These are phyloP conservation scores for Nannizziopsis arthrosporioides DNA, from an alignment of 2,329 filamentous ascomycete species.

Conservation along the genomic window DNA sequence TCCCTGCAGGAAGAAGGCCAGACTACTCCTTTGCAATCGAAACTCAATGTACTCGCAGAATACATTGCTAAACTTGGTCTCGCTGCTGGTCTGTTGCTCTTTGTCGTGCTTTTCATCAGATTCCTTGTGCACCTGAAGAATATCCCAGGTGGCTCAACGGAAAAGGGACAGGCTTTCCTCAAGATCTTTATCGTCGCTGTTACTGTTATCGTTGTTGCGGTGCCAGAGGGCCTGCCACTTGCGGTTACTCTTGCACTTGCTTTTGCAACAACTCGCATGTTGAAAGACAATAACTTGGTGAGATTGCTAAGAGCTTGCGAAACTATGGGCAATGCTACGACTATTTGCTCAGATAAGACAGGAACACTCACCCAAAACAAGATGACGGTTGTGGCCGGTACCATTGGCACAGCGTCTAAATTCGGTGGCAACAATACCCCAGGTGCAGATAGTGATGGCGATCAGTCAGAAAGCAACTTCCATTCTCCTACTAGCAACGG, in stretches of 20 bases:
- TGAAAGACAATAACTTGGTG: constrained; percentile 52
- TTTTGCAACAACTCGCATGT: constrained; percentile 52
- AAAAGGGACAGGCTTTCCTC: constrained; percentile 57
- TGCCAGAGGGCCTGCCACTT: constrained; percentile 53
- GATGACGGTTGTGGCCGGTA: constrained; percentile 50
- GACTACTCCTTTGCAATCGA: constrained; percentile 66
- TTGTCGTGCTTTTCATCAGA: constrained; percentile 67
- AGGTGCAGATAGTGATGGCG: constrained; percentile 18
- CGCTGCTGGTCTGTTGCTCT: constrained; percentile 61
- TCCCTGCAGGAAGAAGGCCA: constrained; percentile 64
- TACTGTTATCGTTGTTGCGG: constrained; percentile 68
- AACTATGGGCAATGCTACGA: constrained; percentile 54
- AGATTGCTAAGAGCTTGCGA: constrained; percentile 49
- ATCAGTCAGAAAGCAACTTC: constrained; percentile 17
- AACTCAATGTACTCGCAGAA: constrained; percentile 64
- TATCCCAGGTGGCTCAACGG: constrained; percentile 12
- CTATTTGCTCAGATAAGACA: constrained; percentile 55
- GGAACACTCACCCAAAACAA: constrained; percentile 54
- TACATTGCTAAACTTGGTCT: constrained; percentile 68
- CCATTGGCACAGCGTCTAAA: constrained; percentile 37
- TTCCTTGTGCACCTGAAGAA: constrained; percentile 39
- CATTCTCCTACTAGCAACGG: constrained; percentile 31
- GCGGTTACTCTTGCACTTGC: constrained; percentile 52
- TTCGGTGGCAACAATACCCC: constrained; percentile 31
- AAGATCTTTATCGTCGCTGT: constrained; percentile 68